Evolutionary conservation across 805 yeast species (phyloP).

Genomic region (Candida xyloterini): DNA sequence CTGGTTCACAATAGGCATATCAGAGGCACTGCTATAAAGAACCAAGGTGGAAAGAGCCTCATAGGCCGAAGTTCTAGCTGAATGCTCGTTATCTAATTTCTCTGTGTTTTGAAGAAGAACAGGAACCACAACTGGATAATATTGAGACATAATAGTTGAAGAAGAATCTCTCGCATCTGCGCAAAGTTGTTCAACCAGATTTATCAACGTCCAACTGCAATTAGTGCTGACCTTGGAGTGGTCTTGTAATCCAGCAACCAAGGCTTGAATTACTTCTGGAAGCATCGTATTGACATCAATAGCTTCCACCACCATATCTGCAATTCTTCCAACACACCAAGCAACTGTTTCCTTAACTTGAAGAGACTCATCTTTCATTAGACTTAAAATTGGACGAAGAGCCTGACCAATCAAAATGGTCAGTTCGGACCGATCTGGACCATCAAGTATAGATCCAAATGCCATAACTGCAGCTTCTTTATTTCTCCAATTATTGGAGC

Average conservation of each 20-base stretch:
- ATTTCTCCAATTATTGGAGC: conserved; percentile 66
- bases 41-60: conserved; percentile 88
- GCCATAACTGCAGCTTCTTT: conserved; percentile 99
- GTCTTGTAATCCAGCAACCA: conserved; percentile 78
- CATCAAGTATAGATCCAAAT: conserved; percentile 93
- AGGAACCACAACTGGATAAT: conserved; percentile 66
- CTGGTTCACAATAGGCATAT: conserved; percentile 62
- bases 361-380: conserved; percentile 71
- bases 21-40: conserved; percentile 66
- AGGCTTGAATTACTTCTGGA: conserved; percentile 69
- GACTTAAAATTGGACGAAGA: conserved; percentile 66
- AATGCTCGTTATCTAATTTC: conserved; percentile 76
- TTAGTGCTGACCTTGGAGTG: conserved; percentile 94
- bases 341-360: conserved; percentile 97
- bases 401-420: conserved; percentile 75
- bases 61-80: conserved; percentile 93
- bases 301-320: conserved; percentile 79
- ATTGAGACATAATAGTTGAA: conserved; percentile 69
- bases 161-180: conserved; percentile 46
- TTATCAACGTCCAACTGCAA: conserved; percentile 96
- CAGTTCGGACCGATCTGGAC: conserved; percentile 77
- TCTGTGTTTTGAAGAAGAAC: conserved; percentile 66
- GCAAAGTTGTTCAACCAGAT: conserved; percentile 79
- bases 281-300: conserved; percentile 64
- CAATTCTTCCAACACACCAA: conserved; percentile 97